Conservation (phyloP, 352 stramenopile species). For the Peronospora destructor region DNA sequence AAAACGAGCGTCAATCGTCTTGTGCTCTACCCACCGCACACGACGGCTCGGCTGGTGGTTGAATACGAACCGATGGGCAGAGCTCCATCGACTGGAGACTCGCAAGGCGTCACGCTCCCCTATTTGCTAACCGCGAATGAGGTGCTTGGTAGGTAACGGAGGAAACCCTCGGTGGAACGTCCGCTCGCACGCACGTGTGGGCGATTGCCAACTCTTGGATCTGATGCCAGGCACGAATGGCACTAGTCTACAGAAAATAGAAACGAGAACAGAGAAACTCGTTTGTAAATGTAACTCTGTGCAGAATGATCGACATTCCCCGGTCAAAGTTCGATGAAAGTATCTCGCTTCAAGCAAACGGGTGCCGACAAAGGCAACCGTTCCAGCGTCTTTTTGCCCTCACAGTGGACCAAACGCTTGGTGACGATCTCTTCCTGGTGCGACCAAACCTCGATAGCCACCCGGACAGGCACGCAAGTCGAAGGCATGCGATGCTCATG, state of each 20-base stretch:
- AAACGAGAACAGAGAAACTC: neutral
- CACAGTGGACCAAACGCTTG: slow-evolving; percentile 9
- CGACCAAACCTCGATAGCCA: neutral
- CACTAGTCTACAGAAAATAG: neutral
- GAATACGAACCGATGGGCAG: slow-evolving; percentile 5
- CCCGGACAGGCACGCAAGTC: neutral
- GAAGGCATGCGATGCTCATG: neutral
- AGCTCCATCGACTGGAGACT: neutral
- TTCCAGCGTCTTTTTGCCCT: slow-evolving; percentile 18
- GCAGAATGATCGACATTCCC: neutral
- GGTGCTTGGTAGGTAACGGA: slow-evolving; percentile 8
- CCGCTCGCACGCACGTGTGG: slow-evolving; percentile 5
- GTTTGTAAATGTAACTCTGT: neutral
- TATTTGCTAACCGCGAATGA: slow-evolving; percentile 1
- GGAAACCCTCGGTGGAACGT: neutral
- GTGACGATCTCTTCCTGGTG: neutral
- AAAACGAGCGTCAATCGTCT: slow-evolving; percentile 4
- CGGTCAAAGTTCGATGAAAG: neutral
- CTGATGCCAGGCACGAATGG: slow-evolving; percentile 12
- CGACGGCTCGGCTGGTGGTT: slow-evolving; percentile 8
- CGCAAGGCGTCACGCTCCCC: slow-evolving; percentile 1
- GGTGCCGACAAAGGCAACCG: slow-evolving; percentile 21
- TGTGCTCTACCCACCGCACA: slow-evolving; percentile 3
- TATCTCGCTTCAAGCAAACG: slow-evolving; percentile 12
- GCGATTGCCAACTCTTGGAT: neutral